Conservation (phyloP, 179 eudicot genomes). For the Drosera spatulata region DNA sequence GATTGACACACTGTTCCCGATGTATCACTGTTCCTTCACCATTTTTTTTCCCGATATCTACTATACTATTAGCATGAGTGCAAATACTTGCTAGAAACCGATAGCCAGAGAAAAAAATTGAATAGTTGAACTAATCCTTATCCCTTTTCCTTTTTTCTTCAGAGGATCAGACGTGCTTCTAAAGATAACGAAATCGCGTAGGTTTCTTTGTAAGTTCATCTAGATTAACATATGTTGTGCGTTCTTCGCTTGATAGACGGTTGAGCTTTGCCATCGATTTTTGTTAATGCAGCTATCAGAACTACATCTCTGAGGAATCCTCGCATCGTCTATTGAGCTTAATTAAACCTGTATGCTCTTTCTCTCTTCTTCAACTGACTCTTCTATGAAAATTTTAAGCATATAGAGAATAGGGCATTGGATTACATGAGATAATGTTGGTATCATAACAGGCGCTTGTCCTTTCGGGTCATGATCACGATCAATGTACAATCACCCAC, state of each 20-base stretch:
- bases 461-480: slow-evolving; percentile 96
- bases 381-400: background rate
- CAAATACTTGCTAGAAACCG: too few species aligned
- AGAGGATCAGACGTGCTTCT: slow-evolving; percentile 56
- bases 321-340: slow-evolving; percentile 47
- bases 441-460: slow-evolving; percentile 51
- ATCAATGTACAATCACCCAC: slow-evolving; percentile 84
- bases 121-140: too few species aligned
- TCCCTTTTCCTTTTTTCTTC: slow-evolving; percentile 29
- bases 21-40: too few species aligned
- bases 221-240: background rate
- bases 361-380: slow-evolving; percentile 3
- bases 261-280: slow-evolving; percentile 3
- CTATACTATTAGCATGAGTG: too few species aligned
- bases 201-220: slow-evolving; percentile 10
- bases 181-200: slow-evolving; percentile 54
- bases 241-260: background rate
- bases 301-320: slow-evolving; percentile 58
- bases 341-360: slow-evolving; percentile 59
- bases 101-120: too few species aligned
- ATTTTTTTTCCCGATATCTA: too few species aligned
- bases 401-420: background rate
- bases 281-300: slow-evolving; percentile 70
- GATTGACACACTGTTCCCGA: too few species aligned
- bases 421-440: slow-evolving; percentile 1